These are phyloP conservation scores for Populus tremula DNA, from an alignment of 345 rosid species.

Conservation along the genomic window DNA sequence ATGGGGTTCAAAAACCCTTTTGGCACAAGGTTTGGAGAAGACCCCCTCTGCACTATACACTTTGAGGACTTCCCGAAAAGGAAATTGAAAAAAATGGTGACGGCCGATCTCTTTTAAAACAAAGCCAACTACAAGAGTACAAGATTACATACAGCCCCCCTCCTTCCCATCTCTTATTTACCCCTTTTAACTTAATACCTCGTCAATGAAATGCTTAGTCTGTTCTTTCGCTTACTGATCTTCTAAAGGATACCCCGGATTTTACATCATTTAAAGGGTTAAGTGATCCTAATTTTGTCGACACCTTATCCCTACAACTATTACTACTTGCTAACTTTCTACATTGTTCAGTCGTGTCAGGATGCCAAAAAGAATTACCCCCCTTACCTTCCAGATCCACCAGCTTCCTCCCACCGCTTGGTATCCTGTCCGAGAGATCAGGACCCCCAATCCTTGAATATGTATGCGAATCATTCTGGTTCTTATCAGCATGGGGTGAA, in stretches of 20 bases:
- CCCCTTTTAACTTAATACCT: constrained; percentile 20
- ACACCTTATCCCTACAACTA: constrained; percentile 41
- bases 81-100: constrained; percentile 27
- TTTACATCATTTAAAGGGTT: constrained; percentile 37
- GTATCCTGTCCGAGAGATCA: constrained; percentile 8
- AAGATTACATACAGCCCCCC: constrained; percentile 27
- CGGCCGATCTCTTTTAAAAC: constrained; percentile 22
- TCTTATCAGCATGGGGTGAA: constrained; percentile 29
- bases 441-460: not conserved
- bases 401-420: constrained; percentile 17
- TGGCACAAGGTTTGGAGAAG: not conserved
- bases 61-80: not conserved
- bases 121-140: constrained; percentile 28
- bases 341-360: constrained; percentile 34
- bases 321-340: constrained; percentile 33
- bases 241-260: constrained; percentile 41
- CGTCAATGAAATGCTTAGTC: constrained; percentile 18
- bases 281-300: constrained; percentile 34
- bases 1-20: not conserved
- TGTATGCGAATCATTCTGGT: constrained; percentile 24
- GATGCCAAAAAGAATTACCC: constrained; percentile 39
- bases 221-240: constrained; percentile 27
- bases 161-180: constrained; percentile 28
- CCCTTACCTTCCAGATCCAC: constrained; percentile 29
- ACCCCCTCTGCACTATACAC: constrained; percentile 1